Evolutionary conservation across 2,329 filamentous ascomycete species (phyloP), one percentile per base, ranked within the genome.

Genomic region (Torrubiellomyces zombiae): DNA sequence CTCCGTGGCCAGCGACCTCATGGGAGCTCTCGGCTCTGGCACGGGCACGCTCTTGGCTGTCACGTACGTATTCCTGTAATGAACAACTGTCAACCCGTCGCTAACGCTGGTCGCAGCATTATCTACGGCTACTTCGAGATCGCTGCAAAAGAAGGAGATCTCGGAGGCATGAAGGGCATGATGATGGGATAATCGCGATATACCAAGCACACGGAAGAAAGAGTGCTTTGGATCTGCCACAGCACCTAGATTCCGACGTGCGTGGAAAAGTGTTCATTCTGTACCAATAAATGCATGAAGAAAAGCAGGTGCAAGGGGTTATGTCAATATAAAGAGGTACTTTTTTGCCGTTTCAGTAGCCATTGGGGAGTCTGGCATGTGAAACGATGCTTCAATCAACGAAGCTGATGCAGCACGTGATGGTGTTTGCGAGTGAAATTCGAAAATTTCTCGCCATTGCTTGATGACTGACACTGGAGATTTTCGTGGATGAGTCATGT

Each of bases 81-180:
- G 5, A 13, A 12, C 11, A 9, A 3, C 3, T 12, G 8, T 3
- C 8, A 7, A 8, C 4, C 15, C 4, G 14, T 14, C 14, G 15
- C 29, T 31, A 16, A 31, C 27, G 14, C 9, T 7, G 53, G 34
- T n/a, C 10, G 10, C 40, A 91, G 82, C 33, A 98, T 98, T 52
- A 98, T 98, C 56, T 98, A 98, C 56, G 82, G 85, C 37, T 98
- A 98, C 63, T 98, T 98, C 45, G 89, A 98, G 56, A 98, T 98
- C 46, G 89, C 89, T 14, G 91, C 91, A 45, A 94, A 94, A 61
- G 89, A 98, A 58, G 89, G 89, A 43, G 89, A 98, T 51, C 75
- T 95, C 55, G 68, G 75, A 32, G 81, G 82, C 38, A 72, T 75
- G 67, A 74, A 75, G 55, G 71, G 71, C 29, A 74, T 75, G 67